Evolutionary conservation across 352 stramenopile genomes (phyloP).

Genomic region (Bremia lactucae): DNA sequence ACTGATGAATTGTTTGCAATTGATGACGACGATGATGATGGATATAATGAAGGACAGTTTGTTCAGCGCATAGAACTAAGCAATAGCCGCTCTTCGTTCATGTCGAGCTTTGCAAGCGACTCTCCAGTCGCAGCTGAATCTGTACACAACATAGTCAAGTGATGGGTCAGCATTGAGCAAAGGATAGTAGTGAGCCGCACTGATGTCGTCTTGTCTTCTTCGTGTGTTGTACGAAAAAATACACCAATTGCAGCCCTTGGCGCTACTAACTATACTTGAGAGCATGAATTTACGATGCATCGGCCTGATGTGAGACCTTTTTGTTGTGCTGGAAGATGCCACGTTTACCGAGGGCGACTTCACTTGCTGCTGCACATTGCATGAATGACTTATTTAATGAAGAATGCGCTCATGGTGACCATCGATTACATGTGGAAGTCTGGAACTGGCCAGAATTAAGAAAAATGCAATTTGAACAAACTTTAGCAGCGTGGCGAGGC

Average conservation of each 20-base stretch:
- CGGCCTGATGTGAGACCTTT: constrained; percentile 58
- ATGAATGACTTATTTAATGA: constrained; percentile 84
- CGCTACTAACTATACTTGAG: constrained; percentile 7
- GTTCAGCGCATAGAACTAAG: constrained; percentile 11
- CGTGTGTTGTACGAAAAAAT: constrained; percentile 83
- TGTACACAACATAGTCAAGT: constrained; percentile 48
- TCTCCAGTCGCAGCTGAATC: constrained; percentile 18
- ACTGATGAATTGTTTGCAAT: constrained; percentile 81
- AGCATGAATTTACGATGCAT: constrained; percentile 51
- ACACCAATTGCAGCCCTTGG: constrained; percentile 4
- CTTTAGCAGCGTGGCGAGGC: constrained; percentile 78
- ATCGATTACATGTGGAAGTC: constrained; percentile 81
- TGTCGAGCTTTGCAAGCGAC: constrained; percentile 34
- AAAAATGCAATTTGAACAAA: constrained; percentile 72
- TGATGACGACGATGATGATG: constrained; percentile 69
- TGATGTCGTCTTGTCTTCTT: constrained; percentile 75
- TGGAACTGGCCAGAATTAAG: constrained; percentile 24
- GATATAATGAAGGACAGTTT: constrained; percentile 27
- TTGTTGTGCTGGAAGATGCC: constrained; percentile 63
- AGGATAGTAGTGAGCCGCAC: constrained; percentile 57
- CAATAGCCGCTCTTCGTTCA: constrained; percentile 32
- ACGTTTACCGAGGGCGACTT: constrained; percentile 63
- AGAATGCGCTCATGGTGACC: constrained; percentile 81
- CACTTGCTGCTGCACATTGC: constrained; percentile 59
- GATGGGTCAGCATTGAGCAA: constrained; percentile 39